Evolutionary conservation across 164 flowering plant species (phyloP), one percentile per base, ranked within the genome.

Genomic region (Warburgia ugandensis): DNA sequence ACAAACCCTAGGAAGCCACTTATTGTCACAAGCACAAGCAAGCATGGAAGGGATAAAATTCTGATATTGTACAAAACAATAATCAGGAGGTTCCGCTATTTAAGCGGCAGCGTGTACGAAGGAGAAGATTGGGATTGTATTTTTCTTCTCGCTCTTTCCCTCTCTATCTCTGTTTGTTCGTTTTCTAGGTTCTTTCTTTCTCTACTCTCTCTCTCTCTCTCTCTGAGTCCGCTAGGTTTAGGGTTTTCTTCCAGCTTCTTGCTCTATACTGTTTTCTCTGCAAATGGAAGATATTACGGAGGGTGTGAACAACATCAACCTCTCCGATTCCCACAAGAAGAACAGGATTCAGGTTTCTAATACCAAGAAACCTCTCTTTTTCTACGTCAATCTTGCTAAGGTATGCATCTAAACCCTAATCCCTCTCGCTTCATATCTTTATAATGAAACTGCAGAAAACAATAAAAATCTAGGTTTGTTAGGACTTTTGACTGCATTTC

Each of bases 261-360:
- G 1, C 4, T 1, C 2, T 3, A 13, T 16, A 2, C 3, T 33
- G 19, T 17, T 21, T 30, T 23, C n/a, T 31, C 23, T 4, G 19
- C 56, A 48, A 20, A 79, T 82, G 83, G 85, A 82, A 23, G 81
- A 65, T 33, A 71, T 79, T 16, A 59, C 83, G 0, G 83, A 76
- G 12, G 83, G 77, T 48, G 77, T 82, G 13, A 72, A 65, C 67
- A 73, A 67, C 71, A 57, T 79, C 27, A 62, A 23, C 69, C 30
- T 79, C 36, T 29, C 13, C 10, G 84, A 78, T 59, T 28, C 60
- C 2, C 45, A 50, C 63, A 50, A 72, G 79, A 75, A 70, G 78
- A 81, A 81, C 26, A 74, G 85, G 8, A 81, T 81, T 64, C 83
- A 79, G 60, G 89, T 81, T 43, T 79, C 89, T 62, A 79, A 79